phyloP scores from a whole-genome alignment of 2,329 filamentous ascomycete species.

The Ceratocystis cacaofunesta region DNA sequence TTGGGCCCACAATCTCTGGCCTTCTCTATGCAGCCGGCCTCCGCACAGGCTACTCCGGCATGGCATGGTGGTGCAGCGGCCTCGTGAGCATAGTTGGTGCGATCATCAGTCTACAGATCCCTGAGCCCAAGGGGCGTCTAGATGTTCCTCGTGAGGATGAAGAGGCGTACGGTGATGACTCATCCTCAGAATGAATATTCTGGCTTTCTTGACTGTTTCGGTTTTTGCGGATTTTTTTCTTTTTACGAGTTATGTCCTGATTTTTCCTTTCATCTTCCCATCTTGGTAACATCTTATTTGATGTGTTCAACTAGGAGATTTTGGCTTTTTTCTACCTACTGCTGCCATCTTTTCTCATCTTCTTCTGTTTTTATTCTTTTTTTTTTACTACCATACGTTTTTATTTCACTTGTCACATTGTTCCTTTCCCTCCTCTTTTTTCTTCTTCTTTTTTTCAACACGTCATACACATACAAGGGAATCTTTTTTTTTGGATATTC shows the following conservation, averaged over 20 bases:
- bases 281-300: neutral
- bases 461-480: neutral
- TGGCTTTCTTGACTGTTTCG: slow-evolving; percentile 1
- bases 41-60: slow-evolving; percentile 64
- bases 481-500: neutral
- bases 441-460: neutral
- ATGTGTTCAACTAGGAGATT: neutral
- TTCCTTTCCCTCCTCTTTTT: neutral
- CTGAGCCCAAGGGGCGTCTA: slow-evolving; percentile 38
- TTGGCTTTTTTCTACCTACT: neutral
- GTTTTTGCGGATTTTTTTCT: slow-evolving; percentile 10
- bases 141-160: slow-evolving; percentile 27
- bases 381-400: neutral
- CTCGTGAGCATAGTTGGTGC: slow-evolving; percentile 61
- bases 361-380: neutral
- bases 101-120: slow-evolving; percentile 59
- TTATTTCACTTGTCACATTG: neutral
- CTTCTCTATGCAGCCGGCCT: slow-evolving; percentile 70
- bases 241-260: neutral
- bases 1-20: slow-evolving; percentile 79
- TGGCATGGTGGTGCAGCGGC: slow-evolving; percentile 88
- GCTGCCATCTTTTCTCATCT: no score
- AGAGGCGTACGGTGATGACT: slow-evolving; percentile 21
- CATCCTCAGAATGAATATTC: neutral
- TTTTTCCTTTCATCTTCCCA: neutral